These are phyloP conservation scores for Hemileia vastatrix DNA, from an alignment of 1,284 basidiomycete genomes.

Conservation along the genomic window DNA sequence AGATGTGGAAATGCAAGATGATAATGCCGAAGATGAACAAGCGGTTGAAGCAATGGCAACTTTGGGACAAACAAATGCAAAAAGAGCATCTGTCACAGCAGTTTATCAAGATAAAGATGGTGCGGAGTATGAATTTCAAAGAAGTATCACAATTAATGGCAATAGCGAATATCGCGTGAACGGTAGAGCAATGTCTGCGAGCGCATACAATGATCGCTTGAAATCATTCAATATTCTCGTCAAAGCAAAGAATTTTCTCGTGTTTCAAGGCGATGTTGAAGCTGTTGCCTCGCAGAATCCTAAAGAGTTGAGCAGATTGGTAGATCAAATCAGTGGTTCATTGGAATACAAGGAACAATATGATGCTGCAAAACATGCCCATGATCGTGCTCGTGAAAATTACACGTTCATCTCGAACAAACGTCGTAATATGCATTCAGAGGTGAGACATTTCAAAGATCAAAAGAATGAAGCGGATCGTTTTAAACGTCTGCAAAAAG, in stretches of 20 bases:
- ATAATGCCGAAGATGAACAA: background rate
- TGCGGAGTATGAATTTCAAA: slow-evolving; percentile 78
- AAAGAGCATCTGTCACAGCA: slow-evolving; percentile 88
- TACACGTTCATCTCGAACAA: too few species aligned
- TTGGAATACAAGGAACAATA: slow-evolving; percentile 80
- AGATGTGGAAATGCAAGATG: too few species aligned
- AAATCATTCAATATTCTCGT: slow-evolving; percentile 90
- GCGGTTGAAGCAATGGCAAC: slow-evolving; percentile 52
- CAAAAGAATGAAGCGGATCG: slow-evolving; percentile 87
- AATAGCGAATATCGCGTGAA: slow-evolving; percentile 81
- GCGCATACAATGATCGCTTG: slow-evolving; percentile 74
- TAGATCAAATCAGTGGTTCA: slow-evolving; percentile 86
- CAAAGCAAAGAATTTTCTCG: slow-evolving; percentile 98
- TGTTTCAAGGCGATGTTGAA: slow-evolving; percentile 99
- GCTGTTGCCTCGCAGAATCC: slow-evolving; percentile 92
- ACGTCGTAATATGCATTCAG: slow-evolving; percentile 79
- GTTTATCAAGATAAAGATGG: slow-evolving; percentile 67
- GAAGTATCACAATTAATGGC: slow-evolving; percentile 77
- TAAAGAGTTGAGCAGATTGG: slow-evolving; percentile 74
- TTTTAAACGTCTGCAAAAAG: slow-evolving; percentile 66
- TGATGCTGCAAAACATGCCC: slow-evolving; percentile 82
- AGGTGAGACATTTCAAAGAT: slow-evolving; percentile 95
- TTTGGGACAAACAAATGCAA: slow-evolving; percentile 68
- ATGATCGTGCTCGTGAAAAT: too few species aligned
- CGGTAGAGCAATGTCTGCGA: slow-evolving; percentile 63